Evolutionary conservation across 345 rosid species (phyloP).

Genomic region (Acer saccharum): DNA sequence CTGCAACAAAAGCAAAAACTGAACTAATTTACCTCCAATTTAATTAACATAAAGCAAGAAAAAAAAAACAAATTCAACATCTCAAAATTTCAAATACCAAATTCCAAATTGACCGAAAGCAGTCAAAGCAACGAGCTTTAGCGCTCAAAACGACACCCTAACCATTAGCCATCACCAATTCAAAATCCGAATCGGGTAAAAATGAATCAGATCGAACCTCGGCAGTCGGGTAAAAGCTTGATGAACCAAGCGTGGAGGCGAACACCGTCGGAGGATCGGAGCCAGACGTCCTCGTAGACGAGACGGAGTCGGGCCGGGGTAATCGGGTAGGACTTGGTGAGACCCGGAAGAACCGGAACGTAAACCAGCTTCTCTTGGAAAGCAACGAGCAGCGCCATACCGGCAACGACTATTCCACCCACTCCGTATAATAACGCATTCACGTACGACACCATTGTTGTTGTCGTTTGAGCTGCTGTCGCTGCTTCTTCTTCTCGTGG

Average conservation of each 20-base stretch:
- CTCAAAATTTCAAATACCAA: not conserved
- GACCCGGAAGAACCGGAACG: constrained; percentile 94
- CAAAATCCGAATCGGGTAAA: not conserved
- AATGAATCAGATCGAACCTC: constrained; percentile 43
- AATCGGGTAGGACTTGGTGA: constrained; percentile 79
- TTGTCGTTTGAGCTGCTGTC: constrained; percentile 7
- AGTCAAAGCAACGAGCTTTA: not conserved
- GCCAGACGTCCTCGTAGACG: constrained; percentile 91
- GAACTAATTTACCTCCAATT: not conserved
- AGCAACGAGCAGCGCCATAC: constrained; percentile 89
- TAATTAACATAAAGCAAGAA: not conserved
- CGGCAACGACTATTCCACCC: constrained; percentile 85
- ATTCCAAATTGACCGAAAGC: not conserved
- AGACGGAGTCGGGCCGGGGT: constrained; percentile 85
- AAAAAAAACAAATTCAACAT: not conserved
- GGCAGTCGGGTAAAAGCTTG: constrained; percentile 76
- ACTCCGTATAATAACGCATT: constrained; percentile 78
- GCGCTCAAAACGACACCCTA: constrained; percentile 29
- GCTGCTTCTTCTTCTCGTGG: not conserved
- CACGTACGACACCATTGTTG: constrained; percentile 73
- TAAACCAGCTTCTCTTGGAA: constrained; percentile 95
- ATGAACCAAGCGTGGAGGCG: constrained; percentile 98
- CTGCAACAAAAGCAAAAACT: not conserved
- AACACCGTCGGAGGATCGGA: constrained; percentile 85
- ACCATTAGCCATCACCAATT: not conserved